phyloP scores from a whole-genome alignment of 345 rosid species.

The Mercurialis annua region DNA sequence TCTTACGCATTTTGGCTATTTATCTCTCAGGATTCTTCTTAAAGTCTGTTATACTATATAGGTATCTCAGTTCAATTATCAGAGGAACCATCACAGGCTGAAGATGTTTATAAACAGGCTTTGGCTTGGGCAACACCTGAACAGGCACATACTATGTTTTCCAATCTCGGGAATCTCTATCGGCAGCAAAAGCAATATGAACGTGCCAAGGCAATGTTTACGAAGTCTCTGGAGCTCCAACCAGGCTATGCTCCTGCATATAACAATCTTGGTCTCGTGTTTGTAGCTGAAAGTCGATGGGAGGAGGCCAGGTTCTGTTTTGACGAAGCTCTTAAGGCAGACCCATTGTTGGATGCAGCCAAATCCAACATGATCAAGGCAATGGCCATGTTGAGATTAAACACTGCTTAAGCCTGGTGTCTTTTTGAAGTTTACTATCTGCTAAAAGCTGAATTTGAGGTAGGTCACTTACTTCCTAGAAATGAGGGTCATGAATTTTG shows the following conservation, averaged over 20 bases:
- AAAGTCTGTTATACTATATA: slow-evolving; percentile 18
- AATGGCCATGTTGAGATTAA: slow-evolving; percentile 12
- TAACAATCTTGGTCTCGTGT: slow-evolving; percentile 91
- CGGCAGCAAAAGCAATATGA: slow-evolving; percentile 73
- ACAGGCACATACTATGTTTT: slow-evolving; percentile 65
- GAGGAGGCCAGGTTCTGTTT: slow-evolving; percentile 92
- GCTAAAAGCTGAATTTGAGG: neutral
- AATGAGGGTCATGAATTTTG: neutral
- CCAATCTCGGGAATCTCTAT: slow-evolving; percentile 91
- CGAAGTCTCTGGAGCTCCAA: slow-evolving; percentile 74
- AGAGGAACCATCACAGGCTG: slow-evolving; percentile 58
- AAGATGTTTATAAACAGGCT: slow-evolving; percentile 60
- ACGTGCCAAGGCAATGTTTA: slow-evolving; percentile 83
- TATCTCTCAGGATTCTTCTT: neutral
- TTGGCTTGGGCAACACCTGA: slow-evolving; percentile 55
- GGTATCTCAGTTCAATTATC: slow-evolving; percentile 84
- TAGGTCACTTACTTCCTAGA: neutral
- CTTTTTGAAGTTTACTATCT: neutral
- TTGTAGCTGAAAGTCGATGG: slow-evolving; percentile 76
- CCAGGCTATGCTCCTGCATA: slow-evolving; percentile 96
- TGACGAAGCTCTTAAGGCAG: slow-evolving; percentile 62
- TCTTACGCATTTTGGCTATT: neutral
- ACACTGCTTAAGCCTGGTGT: slow-evolving; percentile 10
- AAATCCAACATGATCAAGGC: slow-evolving; percentile 60
- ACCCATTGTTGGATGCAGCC: slow-evolving; percentile 90